phyloP scores from a whole-genome alignment of 768 basidiomycete genomes.

The Cantharellus anzutake region DNA sequence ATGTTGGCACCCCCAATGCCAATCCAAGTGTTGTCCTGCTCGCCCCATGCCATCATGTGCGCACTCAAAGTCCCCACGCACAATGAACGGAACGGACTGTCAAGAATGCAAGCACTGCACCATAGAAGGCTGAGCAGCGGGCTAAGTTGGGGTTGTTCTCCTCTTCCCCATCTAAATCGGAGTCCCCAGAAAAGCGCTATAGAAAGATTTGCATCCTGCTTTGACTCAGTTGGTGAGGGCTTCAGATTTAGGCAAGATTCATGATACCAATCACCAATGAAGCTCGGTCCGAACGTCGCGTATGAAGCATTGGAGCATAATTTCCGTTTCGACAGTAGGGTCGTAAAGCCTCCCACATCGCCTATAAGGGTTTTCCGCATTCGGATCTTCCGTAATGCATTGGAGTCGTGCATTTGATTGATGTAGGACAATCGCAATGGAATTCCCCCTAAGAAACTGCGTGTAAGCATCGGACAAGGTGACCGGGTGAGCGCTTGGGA shows the following conservation, averaged over 20 bases:
- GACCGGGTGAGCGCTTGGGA: neutral
- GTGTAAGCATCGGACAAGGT: neutral
- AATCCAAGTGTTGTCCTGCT: neutral
- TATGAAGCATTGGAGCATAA: constrained; percentile 74
- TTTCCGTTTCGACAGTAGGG: constrained; percentile 51
- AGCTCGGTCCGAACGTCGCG: constrained; percentile 40
- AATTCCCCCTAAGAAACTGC: constrained; percentile 63
- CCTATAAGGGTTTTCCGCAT: constrained; percentile 42
- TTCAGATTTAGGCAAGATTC: constrained; percentile 67
- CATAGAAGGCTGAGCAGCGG: constrained; percentile 48
- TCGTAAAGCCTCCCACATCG: constrained; percentile 57
- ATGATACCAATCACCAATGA: constrained; percentile 61
- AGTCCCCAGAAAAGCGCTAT: constrained; percentile 13
- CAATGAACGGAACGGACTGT: constrained; percentile 31
- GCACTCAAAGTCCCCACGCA: constrained; percentile 51
- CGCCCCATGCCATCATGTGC: constrained; percentile 45
- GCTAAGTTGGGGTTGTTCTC: constrained; percentile 39
- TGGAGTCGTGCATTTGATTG: constrained; percentile 44
- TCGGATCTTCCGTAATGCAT: constrained; percentile 29
- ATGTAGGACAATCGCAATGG: constrained; percentile 71
- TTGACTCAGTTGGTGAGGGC: no score
- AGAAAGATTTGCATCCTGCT: neutral
- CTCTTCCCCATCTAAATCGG: constrained; percentile 36
- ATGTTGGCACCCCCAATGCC: constrained; percentile 4
- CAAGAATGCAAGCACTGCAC: constrained; percentile 47